These are phyloP conservation scores for Quillaja saponaria DNA, from an alignment of 306 rosid genomes.

Conservation along the genomic window DNA sequence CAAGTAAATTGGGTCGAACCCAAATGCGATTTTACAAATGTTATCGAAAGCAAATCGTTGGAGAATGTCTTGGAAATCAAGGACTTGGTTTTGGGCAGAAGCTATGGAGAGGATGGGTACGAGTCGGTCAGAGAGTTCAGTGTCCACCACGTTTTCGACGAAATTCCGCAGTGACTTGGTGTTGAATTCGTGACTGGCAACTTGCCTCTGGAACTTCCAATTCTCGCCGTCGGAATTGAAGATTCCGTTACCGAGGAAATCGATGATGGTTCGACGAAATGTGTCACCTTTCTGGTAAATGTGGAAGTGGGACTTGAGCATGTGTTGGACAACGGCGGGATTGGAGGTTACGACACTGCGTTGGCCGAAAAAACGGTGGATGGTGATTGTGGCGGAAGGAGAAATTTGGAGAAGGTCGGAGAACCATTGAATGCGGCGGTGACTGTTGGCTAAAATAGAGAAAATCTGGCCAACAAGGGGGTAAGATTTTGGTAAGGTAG, in stretches of 20 bases:
- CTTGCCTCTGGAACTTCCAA: constrained; percentile 71
- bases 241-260: constrained; percentile 70
- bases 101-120: constrained; percentile 47
- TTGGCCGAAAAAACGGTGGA: constrained; percentile 43
- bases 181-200: constrained; percentile 56
- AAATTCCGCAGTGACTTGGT: constrained; percentile 55
- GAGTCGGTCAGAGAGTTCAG: constrained; percentile 52
- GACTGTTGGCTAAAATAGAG: constrained; percentile 35
- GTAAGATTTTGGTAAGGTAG: constrained; percentile 49
- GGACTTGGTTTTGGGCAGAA: constrained; percentile 7
- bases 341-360: constrained; percentile 53
- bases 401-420: constrained; percentile 51
- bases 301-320: constrained; percentile 64
- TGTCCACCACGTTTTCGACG: constrained; percentile 57
- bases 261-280: constrained; percentile 21
- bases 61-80: constrained; percentile 62
- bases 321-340: constrained; percentile 64
- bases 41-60: constrained; percentile 76
- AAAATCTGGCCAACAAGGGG: constrained; percentile 55
- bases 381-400: constrained; percentile 53
- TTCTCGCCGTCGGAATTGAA: constrained; percentile 49
- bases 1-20: constrained; percentile 62
- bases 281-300: constrained; percentile 49
- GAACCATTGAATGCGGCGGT: constrained; percentile 55
- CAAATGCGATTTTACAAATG: constrained; percentile 63